Percentiles rank a stretch among this genome's conserved stretches.
phyloP scores from a whole-genome alignment of 148 eudicot species.

The Rhododendron griersonianum region DNA sequence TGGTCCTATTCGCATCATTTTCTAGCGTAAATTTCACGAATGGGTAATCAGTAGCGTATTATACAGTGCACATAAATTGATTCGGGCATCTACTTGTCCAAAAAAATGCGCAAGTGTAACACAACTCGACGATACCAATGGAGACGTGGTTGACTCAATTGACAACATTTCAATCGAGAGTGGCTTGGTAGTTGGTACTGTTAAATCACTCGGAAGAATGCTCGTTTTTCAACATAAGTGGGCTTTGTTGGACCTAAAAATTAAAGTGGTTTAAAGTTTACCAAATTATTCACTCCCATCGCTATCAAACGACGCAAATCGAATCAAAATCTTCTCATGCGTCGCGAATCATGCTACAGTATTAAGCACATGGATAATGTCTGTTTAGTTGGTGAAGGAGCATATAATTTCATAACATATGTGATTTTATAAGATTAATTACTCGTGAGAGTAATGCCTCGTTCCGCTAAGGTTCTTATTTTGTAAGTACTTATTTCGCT shows the following conservation, averaged over 20 bases:
- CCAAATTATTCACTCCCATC: neutral
- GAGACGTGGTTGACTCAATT: neutral
- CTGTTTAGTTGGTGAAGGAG: too few species aligned
- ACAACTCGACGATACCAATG: neutral
- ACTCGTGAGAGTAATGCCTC: too few species aligned
- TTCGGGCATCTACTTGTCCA: neutral
- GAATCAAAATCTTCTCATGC: neutral
- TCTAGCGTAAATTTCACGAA: too few species aligned
- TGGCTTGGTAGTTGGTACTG: neutral
- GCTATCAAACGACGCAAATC: neutral
- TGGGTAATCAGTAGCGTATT: neutral
- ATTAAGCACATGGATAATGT: too few species aligned
- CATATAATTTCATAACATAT: too few species aligned
- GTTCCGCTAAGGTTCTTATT: too few species aligned
- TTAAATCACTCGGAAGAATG: neutral
- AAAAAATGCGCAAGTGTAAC: neutral
- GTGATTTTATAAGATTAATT: too few species aligned
- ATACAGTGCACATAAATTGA: neutral
- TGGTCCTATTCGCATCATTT: too few species aligned
- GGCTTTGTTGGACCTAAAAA: neutral
- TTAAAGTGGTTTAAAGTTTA: neutral
- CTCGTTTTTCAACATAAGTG: neutral
- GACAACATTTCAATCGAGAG: neutral
- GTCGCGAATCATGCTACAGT: neutral
- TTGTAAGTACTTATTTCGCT: too few species aligned